Conservation (phyloP, 116 monocot species). For the Trichopus zeylanicus region DNA sequence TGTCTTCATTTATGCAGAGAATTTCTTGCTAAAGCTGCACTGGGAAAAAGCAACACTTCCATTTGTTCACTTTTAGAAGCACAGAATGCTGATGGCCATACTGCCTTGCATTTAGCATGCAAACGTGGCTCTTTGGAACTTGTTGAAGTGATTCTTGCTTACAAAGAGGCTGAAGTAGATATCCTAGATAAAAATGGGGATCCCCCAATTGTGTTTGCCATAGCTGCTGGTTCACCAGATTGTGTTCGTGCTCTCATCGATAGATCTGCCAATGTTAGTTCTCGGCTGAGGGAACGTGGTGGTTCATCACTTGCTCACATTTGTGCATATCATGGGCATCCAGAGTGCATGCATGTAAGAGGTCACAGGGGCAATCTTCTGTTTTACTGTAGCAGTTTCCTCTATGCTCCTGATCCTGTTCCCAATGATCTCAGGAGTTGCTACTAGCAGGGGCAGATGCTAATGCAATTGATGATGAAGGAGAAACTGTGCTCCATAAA, state of each 20-base stretch:
- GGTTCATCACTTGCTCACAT: constrained; percentile 80
- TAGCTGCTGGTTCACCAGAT: constrained; percentile 73
- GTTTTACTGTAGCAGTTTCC: neutral
- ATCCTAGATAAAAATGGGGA: constrained; percentile 84
- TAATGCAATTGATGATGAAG: constrained; percentile 90
- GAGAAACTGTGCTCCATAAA: constrained; percentile 89
- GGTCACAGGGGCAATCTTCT: neutral
- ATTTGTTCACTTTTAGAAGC: constrained; percentile 76
- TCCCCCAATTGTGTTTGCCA: constrained; percentile 89
- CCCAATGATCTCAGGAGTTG: constrained; percentile 53
- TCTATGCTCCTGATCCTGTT: constrained; percentile 7
- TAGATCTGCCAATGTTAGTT: constrained; percentile 69
- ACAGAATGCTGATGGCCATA: constrained; percentile 82
- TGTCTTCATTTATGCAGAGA: constrained; percentile 34
- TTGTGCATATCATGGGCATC: constrained; percentile 92
- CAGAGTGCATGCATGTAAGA: constrained; percentile 93
- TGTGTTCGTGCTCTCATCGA: constrained; percentile 75
- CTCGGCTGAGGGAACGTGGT: constrained; percentile 47
- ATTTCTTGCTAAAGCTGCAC: constrained; percentile 60
- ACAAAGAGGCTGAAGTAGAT: constrained; percentile 82
- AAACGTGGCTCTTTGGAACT: constrained; percentile 74
- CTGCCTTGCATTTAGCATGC: constrained; percentile 86
- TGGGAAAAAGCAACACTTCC: constrained; percentile 33
- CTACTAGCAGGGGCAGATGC: constrained; percentile 90
- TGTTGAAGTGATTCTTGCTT: constrained; percentile 62